phyloP scores from a whole-genome alignment of 2,329 filamentous ascomycete species.

The Aspergillus brunneoviolaceus region DNA sequence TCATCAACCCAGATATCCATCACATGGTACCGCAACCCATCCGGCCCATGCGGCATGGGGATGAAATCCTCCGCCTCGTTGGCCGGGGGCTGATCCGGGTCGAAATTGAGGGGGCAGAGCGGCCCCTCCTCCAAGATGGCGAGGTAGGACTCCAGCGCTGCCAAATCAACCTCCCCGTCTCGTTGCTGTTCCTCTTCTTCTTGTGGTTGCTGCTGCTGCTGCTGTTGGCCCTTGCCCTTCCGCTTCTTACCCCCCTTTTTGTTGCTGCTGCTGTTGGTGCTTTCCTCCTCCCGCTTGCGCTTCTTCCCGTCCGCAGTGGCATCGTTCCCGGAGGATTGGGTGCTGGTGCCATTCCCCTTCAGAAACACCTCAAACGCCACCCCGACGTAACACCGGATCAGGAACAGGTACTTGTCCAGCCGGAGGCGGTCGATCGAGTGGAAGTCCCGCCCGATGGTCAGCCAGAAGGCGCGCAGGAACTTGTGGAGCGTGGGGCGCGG shows the following conservation, averaged over 20 bases:
- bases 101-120: constrained; percentile 41
- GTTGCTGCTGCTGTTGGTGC: constrained; percentile 13
- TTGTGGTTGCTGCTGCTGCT: constrained; percentile 28
- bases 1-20: constrained; percentile 93
- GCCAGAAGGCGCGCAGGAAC: constrained; percentile 67
- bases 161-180: constrained; percentile 26
- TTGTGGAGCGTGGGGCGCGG: constrained; percentile 47
- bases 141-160: constrained; percentile 39
- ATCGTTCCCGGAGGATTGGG: not conserved
- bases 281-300: constrained; percentile 31
- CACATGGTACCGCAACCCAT: constrained; percentile 82
- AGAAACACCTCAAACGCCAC: constrained; percentile 59
- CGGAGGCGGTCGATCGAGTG: constrained; percentile 69
- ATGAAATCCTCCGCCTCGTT: constrained; percentile 31
- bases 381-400: constrained; percentile 75
- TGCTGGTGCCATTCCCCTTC: constrained; percentile 18
- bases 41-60: constrained; percentile 62
- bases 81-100: constrained; percentile 28
- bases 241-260: constrained; percentile 18
- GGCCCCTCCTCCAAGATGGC: constrained; percentile 43
- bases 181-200: constrained; percentile 20
- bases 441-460: constrained; percentile 68
- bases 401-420: constrained; percentile 89
- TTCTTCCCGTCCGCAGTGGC: constrained; percentile 21
- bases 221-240: constrained; percentile 8